Base-by-base conservation (phyloP, 164 flowering plant genomes). In the Vitis labrusca region DNA sequence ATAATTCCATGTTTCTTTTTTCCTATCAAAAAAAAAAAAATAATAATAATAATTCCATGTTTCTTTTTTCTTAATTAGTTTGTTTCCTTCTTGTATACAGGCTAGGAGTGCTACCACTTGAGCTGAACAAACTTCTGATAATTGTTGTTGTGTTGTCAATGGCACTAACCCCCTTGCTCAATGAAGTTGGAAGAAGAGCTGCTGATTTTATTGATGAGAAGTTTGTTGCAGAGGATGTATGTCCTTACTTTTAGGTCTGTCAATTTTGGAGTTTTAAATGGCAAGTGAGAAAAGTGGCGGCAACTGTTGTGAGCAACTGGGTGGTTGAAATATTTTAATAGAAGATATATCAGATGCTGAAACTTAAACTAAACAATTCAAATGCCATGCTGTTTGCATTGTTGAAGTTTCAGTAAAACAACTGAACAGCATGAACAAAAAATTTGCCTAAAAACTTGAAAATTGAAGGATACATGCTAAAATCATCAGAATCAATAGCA, bases 81-180 rank as follows among this genome's bases (percentile, higher is more conserved):
- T 51, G 61, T 13, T 64, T 10, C 13, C 9, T 23, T 70, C 65
- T 63, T 77, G 51, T 69, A 47, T 66, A 50, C 85, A 95, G 99
- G 90, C 95, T 95, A 50, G 99, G 99, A 49, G 99, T 95, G 66
- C 84, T 95, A 58, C 99, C 99, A 37, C 95, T 95, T 74, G 99
- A 95, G 85, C 85, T 95, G 73, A 95, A 93, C 86, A 95, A 95
- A 79, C 89, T 95, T 77, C 97, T 95, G 48, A 95, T 95, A 51
- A 95, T 95, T 69, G 97, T 95, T 68, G 99, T 95, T 59, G 99
- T 95, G 50, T 72, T 95, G 74, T 95, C 99, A 50, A 95, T 95
- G 99, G 97, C 98, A 58, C 80, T 95, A 67, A 95, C 99, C 3
- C 99, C 99, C 37, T 72, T 86, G 57, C 94, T 95, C 58, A 91